phyloP scores from a whole-genome alignment of 352 stramenopile genomes.

The Phytophthora fragariaefolia region DNA sequence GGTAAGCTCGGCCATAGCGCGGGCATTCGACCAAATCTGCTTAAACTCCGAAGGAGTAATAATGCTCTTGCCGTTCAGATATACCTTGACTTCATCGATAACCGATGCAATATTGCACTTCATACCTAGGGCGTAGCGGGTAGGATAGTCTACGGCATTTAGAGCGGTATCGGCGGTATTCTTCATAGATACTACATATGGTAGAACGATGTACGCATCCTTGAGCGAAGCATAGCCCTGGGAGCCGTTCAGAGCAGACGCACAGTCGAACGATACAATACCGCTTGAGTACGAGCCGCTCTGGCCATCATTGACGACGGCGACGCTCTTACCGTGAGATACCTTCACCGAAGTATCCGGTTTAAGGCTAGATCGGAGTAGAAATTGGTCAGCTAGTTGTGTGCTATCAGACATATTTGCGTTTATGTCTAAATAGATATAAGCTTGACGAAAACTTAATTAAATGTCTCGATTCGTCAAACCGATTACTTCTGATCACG shows the following conservation, averaged over 20 bases:
- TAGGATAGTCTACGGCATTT: too few relatives aligned
- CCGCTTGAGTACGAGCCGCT: neutral
- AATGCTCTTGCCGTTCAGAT: neutral
- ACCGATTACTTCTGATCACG: neutral
- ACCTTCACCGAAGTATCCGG: neutral
- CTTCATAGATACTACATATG: neutral
- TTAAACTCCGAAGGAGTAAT: neutral
- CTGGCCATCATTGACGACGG: neutral
- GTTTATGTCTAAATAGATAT: neutral
- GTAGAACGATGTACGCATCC: neutral
- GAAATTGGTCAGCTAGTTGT: neutral
- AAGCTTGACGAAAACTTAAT: neutral
- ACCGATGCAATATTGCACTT: neutral
- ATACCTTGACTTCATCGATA: neutral
- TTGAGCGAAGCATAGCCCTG: neutral
- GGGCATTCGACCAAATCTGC: neutral
- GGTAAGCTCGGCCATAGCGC: neutral
- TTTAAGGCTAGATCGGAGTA: neutral
- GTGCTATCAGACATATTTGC: neutral
- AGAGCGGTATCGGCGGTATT: neutral
- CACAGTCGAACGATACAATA: neutral
- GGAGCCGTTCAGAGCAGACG: neutral
- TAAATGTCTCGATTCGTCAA: neutral
- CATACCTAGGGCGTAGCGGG: neutral
- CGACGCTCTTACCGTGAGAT: neutral